Evolutionary conservation across 331 rosid species (phyloP).

Genomic region (Cydonia oblonga): DNA sequence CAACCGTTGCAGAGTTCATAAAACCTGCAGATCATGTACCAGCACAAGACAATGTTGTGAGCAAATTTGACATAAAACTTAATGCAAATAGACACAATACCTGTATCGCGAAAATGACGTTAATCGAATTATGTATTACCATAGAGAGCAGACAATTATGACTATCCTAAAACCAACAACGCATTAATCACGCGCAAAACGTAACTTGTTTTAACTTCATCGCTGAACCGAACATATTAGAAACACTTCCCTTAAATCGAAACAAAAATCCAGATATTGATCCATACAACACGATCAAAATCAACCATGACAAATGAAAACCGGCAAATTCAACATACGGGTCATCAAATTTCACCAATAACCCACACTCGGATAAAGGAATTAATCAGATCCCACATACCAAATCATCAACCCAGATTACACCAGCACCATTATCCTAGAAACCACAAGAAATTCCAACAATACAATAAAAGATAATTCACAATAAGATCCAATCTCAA

Average conservation of each 20-base stretch:
- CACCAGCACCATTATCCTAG: neutral
- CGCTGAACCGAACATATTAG: neutral
- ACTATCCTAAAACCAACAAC: neutral
- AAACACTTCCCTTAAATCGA: neutral
- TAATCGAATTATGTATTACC: neutral
- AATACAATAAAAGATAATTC: conserved; percentile 9
- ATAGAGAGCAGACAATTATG: neutral
- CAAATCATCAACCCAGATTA: neutral
- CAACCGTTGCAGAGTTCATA: conserved; percentile 19
- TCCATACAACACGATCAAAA: neutral
- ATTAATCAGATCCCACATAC: conserved; percentile 23
- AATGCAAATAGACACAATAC: neutral
- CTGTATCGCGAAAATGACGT: neutral
- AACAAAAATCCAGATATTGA: neutral
- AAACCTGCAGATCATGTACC: conserved; percentile 26
- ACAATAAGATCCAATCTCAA: conserved; percentile 28
- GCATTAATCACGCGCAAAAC: neutral
- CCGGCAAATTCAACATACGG: neutral
- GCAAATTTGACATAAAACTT: neutral
- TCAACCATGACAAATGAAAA: neutral
- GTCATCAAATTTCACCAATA: neutral
- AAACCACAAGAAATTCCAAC: neutral
- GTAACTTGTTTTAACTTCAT: neutral
- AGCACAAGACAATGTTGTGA: conserved; percentile 9
- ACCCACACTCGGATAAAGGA: neutral